These are phyloP conservation scores for Fraxinus velutina DNA, from an alignment of 305 asterid species.

Conservation along the genomic window DNA sequence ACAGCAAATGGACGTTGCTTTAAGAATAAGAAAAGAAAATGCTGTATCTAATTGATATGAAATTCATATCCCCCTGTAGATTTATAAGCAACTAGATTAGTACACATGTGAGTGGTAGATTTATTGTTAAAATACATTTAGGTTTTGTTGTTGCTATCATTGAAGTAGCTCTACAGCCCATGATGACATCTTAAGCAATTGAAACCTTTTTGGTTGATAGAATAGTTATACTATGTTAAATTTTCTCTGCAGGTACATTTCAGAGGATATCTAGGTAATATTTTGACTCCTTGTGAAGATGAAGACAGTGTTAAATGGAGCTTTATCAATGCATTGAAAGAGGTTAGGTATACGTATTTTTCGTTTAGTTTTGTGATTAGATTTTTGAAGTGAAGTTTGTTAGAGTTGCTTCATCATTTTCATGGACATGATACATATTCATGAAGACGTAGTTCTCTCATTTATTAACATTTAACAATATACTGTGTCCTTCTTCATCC, in stretches of 20 bases:
- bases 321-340: conserved; percentile 21
- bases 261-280: too few species aligned
- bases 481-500: background rate
- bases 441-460: background rate
- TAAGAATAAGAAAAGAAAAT: background rate
- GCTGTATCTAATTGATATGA: background rate
- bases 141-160: background rate
- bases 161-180: conserved; percentile 7
- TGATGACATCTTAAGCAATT: background rate
- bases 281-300: too few species aligned
- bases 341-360: conserved; percentile 56
- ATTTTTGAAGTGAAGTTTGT: conserved; percentile 3
- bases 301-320: too few species aligned
- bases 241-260: too few species aligned
- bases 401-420: conserved; percentile 7
- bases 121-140: background rate
- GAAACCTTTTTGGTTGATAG: background rate
- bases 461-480: background rate
- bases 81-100: conserved; percentile 4
- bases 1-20: background rate
- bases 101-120: background rate
- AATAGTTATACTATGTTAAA: background rate
- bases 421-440: background rate
- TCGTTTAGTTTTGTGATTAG: conserved; percentile 17
- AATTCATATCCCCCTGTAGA: background rate